phyloP scores from a whole-genome alignment of 805 yeast genomes.

The Yarrowia porcina region DNA sequence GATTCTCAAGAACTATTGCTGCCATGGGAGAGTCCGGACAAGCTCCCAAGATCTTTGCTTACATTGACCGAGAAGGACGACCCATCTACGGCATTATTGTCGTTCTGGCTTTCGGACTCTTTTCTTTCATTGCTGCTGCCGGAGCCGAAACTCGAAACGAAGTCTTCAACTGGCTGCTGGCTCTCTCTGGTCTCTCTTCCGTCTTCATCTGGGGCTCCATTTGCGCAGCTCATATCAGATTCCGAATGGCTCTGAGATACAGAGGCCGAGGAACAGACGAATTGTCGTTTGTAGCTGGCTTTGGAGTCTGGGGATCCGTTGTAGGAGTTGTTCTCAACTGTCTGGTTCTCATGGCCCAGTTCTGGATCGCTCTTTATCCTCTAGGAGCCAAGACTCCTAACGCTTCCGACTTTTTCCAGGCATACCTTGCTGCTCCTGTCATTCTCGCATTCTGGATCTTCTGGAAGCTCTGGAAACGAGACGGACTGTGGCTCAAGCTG shows the following conservation, averaged over 20 bases:
- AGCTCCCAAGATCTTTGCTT: slow-evolving; percentile 57
- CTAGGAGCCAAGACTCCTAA: slow-evolving; percentile 48
- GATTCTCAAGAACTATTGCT: slow-evolving; percentile 63
- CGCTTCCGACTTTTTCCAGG: slow-evolving; percentile 48
- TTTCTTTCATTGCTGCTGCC: slow-evolving; percentile 59
- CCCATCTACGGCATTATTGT: slow-evolving; percentile 59
- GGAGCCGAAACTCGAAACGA: slow-evolving; percentile 42
- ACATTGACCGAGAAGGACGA: slow-evolving; percentile 67
- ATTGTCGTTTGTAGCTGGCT: slow-evolving; percentile 54
- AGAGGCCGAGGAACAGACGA: slow-evolving; percentile 62
- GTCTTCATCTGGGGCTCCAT: slow-evolving; percentile 74
- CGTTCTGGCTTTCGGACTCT: slow-evolving; percentile 46
- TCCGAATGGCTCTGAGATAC: slow-evolving; percentile 49
- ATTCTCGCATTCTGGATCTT: slow-evolving; percentile 47
- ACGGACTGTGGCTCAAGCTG: slow-evolving; percentile 42
- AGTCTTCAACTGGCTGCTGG: slow-evolving; percentile 70
- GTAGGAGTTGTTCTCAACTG: slow-evolving; percentile 55
- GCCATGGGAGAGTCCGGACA: slow-evolving; percentile 62
- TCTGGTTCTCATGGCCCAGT: slow-evolving; percentile 67
- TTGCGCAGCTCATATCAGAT: slow-evolving; percentile 60
- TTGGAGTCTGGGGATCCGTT: slow-evolving; percentile 57
- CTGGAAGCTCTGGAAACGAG: slow-evolving; percentile 47
- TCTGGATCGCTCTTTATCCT: slow-evolving; percentile 82
- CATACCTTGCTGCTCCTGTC: slow-evolving; percentile 49
- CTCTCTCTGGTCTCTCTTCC: slow-evolving; percentile 68